Evolutionary conservation across 495 filamentous ascomycete genomes (phyloP).

Genomic region (Penicillium subrubescens): DNA sequence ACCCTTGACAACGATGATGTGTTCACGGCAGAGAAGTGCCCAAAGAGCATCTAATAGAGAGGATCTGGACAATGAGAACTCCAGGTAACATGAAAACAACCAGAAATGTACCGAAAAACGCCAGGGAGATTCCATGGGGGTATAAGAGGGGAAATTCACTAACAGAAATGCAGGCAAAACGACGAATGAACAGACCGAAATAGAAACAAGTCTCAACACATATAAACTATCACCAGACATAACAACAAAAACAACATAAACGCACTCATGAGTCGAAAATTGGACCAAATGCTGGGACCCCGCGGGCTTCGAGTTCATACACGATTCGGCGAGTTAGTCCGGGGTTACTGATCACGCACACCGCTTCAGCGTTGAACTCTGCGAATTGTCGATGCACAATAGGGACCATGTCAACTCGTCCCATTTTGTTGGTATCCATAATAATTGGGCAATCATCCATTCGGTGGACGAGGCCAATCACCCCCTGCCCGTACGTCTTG

Average conservation of each 20-base stretch:
- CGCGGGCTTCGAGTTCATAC: conserved; percentile 69
- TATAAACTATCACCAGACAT: neutral
- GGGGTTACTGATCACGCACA: conserved; percentile 77
- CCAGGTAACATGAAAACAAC: neutral
- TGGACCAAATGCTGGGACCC: conserved; percentile 73
- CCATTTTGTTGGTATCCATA: conserved; percentile 52
- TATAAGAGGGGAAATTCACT: neutral
- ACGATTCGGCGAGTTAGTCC: conserved; percentile 70
- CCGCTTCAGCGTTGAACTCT: conserved; percentile 67
- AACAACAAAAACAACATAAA: neutral
- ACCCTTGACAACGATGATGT: neutral
- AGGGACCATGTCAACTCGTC: conserved; percentile 56
- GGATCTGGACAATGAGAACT: neutral
- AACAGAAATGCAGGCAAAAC: neutral
- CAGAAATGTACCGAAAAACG: conserved; percentile 5
- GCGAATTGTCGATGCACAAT: conserved; percentile 58
- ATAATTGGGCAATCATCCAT: conserved; percentile 58
- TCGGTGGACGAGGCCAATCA: conserved; percentile 50
- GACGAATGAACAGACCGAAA: neutral
- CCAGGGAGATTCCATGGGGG: neutral
- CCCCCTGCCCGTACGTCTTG: conserved; percentile 54
- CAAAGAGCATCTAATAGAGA: neutral
- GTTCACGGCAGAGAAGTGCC: neutral
- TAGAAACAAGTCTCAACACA: neutral
- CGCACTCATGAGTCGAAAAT: conserved; percentile 73